Percentiles rank a stretch among this genome's conserved stretches.
These are phyloP conservation scores for Neoarthrinium moseri DNA, from an alignment of 2,329 filamentous ascomycete species.

Conservation along the genomic window DNA sequence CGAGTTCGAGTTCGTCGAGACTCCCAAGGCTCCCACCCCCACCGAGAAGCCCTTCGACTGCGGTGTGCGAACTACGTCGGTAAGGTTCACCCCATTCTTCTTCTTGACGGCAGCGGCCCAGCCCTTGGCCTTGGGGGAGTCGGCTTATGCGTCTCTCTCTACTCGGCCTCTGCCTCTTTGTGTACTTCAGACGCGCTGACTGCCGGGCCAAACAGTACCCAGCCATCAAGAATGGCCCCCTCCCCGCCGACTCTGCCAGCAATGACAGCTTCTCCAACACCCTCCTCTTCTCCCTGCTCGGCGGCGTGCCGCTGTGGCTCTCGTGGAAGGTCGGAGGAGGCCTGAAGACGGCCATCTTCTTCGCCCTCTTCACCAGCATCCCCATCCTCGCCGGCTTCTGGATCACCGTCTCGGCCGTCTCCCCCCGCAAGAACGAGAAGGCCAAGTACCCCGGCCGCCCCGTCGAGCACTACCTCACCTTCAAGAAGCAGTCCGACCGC, in stretches of 20 bases:
- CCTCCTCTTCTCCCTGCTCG: slow-evolving; percentile 68
- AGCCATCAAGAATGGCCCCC: slow-evolving; percentile 88
- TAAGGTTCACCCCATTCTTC: slow-evolving; percentile 33
- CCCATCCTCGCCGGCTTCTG: slow-evolving; percentile 83
- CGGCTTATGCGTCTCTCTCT: no score
- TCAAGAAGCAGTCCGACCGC: slow-evolving; percentile 64
- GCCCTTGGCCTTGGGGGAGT: no score
- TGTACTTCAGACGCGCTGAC: no score
- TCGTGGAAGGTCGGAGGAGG: slow-evolving; percentile 84
- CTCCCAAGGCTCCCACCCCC: slow-evolving; percentile 48
- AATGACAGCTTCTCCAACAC: slow-evolving; percentile 85
- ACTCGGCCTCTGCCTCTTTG: background rate
- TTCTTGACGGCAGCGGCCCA: no score
- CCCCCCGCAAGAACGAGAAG: slow-evolving; percentile 91
- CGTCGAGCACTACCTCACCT: slow-evolving; percentile 86
- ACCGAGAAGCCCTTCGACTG: slow-evolving; percentile 52
- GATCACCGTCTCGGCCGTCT: slow-evolving; percentile 75
- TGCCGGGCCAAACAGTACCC: slow-evolving; percentile 59
- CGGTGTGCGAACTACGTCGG: slow-evolving; percentile 54
- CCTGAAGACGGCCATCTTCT: slow-evolving; percentile 83
- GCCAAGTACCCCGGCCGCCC: slow-evolving; percentile 80
- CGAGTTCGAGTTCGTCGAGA: slow-evolving; percentile 65
- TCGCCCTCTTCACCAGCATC: slow-evolving; percentile 73
- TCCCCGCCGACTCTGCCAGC: slow-evolving; percentile 85
- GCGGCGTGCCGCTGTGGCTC: slow-evolving; percentile 73